Evolutionary conservation across 1,139 yeast genomes (phyloP).

Genomic region (Keqinozyma sinolaborantium): DNA sequence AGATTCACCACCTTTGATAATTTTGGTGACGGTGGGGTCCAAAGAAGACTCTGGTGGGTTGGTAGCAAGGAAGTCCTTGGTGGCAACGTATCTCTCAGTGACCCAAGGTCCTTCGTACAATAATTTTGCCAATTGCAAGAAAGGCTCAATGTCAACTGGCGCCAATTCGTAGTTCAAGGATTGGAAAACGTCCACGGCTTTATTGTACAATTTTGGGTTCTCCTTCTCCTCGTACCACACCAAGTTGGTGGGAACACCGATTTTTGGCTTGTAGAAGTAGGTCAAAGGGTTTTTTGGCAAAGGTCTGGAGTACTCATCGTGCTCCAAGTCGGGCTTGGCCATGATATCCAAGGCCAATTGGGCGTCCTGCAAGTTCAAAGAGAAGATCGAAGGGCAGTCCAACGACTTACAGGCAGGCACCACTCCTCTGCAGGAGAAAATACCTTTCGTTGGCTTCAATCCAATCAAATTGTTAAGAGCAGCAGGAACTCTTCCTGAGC

Average conservation of each 20-base stretch:
- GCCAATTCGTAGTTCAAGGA: conserved; percentile 51
- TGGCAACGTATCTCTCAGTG: conserved; percentile 86
- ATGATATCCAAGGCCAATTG: conserved; percentile 67
- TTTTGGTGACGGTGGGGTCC: conserved; percentile 79
- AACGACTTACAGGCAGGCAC: conserved; percentile 97
- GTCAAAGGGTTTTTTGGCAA: conserved; percentile 65
- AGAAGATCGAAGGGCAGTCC: conserved; percentile 86
- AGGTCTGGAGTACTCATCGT: conserved; percentile 76
- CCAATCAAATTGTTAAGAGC: conserved; percentile 89
- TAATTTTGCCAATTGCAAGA: conserved; percentile 80
- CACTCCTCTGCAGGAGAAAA: conserved; percentile 80
- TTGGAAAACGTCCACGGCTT: conserved; percentile 57
- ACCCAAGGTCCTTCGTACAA: conserved; percentile 99
- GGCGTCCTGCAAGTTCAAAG: conserved; percentile 77
- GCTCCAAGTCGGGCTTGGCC: conserved; percentile 67
- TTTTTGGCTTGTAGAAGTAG: conserved; percentile 54
- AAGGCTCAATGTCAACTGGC: conserved; percentile 66
- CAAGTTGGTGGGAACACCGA: conserved; percentile 73
- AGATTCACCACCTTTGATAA: conserved; percentile 73
- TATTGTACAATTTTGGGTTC: conserved; percentile 64
- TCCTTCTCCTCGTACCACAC: conserved; percentile 79
- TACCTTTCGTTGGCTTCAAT: conserved; percentile 87
- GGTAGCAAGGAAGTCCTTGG: conserved; percentile 66
- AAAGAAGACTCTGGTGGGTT: conserved; percentile 68
- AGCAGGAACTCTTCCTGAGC: conserved; percentile 98